Conservation (phyloP, 2,329 filamentous ascomycete species). For the Fusarium solani-melongenae region DNA sequence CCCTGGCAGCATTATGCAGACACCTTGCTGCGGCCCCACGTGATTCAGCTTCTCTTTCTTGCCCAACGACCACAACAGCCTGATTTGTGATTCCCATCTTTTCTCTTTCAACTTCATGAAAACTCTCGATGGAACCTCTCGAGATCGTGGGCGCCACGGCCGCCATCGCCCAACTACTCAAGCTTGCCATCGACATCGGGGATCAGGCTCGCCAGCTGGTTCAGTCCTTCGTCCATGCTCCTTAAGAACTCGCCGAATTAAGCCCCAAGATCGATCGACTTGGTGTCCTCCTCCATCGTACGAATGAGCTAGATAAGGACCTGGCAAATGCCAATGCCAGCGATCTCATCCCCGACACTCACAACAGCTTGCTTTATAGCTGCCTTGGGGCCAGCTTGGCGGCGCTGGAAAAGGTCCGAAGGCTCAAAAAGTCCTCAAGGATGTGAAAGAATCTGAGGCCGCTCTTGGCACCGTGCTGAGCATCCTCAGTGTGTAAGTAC, state of each 20-base stretch:
- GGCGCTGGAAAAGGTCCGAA: neutral
- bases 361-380: neutral
- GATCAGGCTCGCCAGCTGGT: neutral
- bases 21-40: neutral
- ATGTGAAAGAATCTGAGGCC: neutral
- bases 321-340: neutral
- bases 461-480: neutral
- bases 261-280: neutral
- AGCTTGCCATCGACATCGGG: neutral
- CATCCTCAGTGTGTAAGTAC: neutral
- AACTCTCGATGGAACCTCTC: neutral
- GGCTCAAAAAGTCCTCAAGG: neutral
- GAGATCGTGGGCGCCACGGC: neutral
- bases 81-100: neutral
- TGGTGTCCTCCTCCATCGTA: neutral
- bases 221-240: neutral
- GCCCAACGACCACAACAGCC: neutral
- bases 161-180: neutral
- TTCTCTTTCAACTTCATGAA: neutral
- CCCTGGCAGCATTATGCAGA: neutral
- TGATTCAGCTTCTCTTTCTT: neutral
- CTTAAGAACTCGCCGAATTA: neutral
- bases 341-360: neutral
- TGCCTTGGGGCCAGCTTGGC: neutral
- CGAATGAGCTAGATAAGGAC: neutral